These are phyloP conservation scores for Pezicula carpinea DNA, from an alignment of 2,329 filamentous ascomycete species.

Conservation along the genomic window DNA sequence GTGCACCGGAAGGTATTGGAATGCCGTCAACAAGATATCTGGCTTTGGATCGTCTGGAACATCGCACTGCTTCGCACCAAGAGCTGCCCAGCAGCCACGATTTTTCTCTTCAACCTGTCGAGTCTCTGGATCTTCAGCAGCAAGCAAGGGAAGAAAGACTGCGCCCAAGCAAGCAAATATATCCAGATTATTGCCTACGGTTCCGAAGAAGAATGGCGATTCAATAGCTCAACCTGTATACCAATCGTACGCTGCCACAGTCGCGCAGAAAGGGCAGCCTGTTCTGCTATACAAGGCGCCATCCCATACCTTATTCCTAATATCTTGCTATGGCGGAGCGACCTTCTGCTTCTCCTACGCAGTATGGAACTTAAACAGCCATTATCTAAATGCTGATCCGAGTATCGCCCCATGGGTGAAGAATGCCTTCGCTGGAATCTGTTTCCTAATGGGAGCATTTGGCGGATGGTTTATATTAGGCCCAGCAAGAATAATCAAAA, in stretches of 20 bases:
- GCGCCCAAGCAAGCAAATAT: conserved; percentile 1
- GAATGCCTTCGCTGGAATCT: conserved; percentile 51
- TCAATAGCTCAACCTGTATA: conserved; percentile 14
- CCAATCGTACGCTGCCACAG: conserved; percentile 45
- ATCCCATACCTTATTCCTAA: conserved; percentile 58
- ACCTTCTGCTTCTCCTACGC: conserved; percentile 48
- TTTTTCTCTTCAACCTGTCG: neutral
- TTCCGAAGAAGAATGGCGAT: neutral
- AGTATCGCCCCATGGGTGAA: conserved; percentile 53
- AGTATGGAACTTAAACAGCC: conserved; percentile 44
- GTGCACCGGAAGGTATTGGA: conserved; percentile 19
- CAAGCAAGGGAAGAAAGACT: neutral
- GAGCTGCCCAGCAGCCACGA: conserved; percentile 11
- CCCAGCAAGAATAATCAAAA: conserved; percentile 51
- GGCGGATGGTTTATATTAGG: conserved; percentile 56
- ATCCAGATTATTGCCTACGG: neutral
- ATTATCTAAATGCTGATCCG: conserved; percentile 44
- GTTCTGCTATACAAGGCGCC: conserved; percentile 62
- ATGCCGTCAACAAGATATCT: conserved; percentile 5
- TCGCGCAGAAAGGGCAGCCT: conserved; percentile 50
- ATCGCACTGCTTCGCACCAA: conserved; percentile 7
- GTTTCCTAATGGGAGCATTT: conserved; percentile 54
- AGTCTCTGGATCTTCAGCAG: neutral
- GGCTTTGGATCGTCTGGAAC: conserved; percentile 6
- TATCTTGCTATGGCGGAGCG: conserved; percentile 53